phyloP scores from a whole-genome alignment of 768 basidiomycete genomes.

The Mycena maculata region DNA sequence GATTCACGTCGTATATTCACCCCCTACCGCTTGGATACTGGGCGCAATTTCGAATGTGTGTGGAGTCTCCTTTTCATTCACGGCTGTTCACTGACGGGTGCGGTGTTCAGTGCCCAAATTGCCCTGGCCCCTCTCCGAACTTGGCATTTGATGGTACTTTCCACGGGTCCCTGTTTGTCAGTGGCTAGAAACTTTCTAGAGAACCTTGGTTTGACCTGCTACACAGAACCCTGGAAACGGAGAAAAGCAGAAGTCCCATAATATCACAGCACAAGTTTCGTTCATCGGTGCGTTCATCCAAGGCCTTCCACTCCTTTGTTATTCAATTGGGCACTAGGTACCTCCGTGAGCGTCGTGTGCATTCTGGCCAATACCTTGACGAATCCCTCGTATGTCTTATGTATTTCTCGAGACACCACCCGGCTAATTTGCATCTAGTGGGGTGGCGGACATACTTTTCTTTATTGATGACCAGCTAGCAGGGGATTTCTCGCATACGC shows the following conservation, averaged over 20 bases:
- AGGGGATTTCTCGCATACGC: neutral
- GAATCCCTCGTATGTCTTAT: slow-evolving; percentile 15
- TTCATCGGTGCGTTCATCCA: slow-evolving; percentile 21
- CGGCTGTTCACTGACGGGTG: too few species aligned
- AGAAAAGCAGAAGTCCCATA: neutral
- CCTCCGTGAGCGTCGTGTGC: slow-evolving; percentile 28
- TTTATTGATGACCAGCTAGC: slow-evolving; percentile 13
- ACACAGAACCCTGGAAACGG: neutral
- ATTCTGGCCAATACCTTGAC: slow-evolving; percentile 20
- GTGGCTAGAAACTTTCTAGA: neutral
- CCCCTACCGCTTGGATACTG: slow-evolving; percentile 2
- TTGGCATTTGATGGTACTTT: slow-evolving; percentile 5
- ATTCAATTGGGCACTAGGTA: slow-evolving; percentile 10
- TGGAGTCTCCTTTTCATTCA: too few species aligned
- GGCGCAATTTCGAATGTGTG: slow-evolving; percentile 9
- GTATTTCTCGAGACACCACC: neutral
- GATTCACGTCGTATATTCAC: slow-evolving; percentile 12
- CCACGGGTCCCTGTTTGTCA: slow-evolving; percentile 20
- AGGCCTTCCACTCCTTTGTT: neutral
- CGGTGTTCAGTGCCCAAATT: slow-evolving; percentile 16
- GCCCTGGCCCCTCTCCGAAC: neutral
- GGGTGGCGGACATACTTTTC: slow-evolving; percentile 18
- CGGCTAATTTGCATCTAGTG: slow-evolving; percentile 5
- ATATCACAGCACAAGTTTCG: slow-evolving; percentile 7
- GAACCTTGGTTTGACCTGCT: neutral